Base-by-base conservation (phyloP, 805 yeast genomes). In the Sungouiella thailandica region DNA sequence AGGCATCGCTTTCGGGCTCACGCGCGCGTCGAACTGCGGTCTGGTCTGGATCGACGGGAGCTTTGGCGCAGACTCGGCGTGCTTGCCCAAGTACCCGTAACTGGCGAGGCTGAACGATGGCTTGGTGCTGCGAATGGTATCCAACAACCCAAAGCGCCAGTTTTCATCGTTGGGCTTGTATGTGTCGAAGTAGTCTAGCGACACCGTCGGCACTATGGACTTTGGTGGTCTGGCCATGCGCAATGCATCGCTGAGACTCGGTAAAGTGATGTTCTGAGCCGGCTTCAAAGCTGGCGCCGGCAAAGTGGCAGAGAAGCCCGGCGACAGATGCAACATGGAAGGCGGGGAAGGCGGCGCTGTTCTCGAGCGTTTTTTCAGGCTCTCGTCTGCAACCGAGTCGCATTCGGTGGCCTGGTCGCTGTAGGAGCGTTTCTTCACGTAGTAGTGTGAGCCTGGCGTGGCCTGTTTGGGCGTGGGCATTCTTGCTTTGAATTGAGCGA, bases 91-190 rank as follows among this genome's bases (percentile, higher is more conserved):
- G 37, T 58, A 58, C 35, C 52, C 50, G 40, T 57, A 55, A 37
- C 55, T 57, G 43, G 48, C 47, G 32, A 56, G 41, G 43, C 49
- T 50, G 40, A 52, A 52, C 26, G 24, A 22, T 6, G 43, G 35
- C 25, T 34, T 34, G 22, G 44, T 46, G 55, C 41, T 48, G 47
- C 64, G 49, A 23, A 62, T 54, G 15, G 60, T 43, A 47, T 63
- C 68, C 39, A 65, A 47, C 17, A 65, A 43, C 34, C 65, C 70
- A 41, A 52, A 63, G 28, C 69, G 49, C 70, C 71, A 65, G 43
- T 64, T 62, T 37, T 62, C 69, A 39, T 65, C 70, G 40, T 62
- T 60, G 14, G 70, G 70, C 41, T 65, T 64, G 47, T 64, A 65
- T 5, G 72, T 66, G 42, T 66, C 72, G 34, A 63, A 65, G 33